A percentile compares a stretch with the other conserved stretches of the same genome.
Evolutionary conservation across 495 filamentous ascomycete species (phyloP).

Genomic region (Halenospora varia): DNA sequence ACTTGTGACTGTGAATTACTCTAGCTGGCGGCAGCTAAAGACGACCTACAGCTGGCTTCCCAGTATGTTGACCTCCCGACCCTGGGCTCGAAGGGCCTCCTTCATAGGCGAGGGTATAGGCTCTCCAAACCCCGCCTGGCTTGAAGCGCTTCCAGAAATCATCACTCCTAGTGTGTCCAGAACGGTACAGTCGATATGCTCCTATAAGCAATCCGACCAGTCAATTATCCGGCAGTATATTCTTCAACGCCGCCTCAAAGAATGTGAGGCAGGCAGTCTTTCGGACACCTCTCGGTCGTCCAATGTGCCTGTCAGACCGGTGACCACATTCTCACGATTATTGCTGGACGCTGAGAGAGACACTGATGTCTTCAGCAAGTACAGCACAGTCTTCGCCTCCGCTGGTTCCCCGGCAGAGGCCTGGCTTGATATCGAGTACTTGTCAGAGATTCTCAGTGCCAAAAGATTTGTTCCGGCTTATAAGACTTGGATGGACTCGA

Average conservation of each 20-base stretch:
- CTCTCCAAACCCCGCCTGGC: background rate
- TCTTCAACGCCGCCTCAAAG: too few relatives aligned
- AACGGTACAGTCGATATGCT: too few relatives aligned
- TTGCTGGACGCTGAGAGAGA: background rate
- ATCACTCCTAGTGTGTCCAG: too few relatives aligned
- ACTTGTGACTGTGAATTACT: too few relatives aligned
- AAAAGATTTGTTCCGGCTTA: background rate
- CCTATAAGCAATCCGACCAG: too few relatives aligned
- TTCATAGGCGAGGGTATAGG: background rate
- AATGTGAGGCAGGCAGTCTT: too few relatives aligned
- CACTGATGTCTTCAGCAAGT: background rate
- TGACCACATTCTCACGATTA: background rate
- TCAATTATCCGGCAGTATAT: too few relatives aligned
- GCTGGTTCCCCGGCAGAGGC: background rate
- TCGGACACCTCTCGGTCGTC: background rate
- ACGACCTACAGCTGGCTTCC: too few relatives aligned
- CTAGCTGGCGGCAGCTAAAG: too few relatives aligned
- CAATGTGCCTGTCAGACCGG: background rate
- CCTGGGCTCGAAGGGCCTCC: too few relatives aligned
- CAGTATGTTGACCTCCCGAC: too few relatives aligned
- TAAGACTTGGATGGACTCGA: background rate
- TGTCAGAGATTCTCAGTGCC: background rate
- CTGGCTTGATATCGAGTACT: background rate
- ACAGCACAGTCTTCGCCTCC: background rate
- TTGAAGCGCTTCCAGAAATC: too few relatives aligned